These are phyloP conservation scores for Cryptococcus sp. DNA, from an alignment of 1,284 basidiomycete species.

Conservation along the genomic window DNA sequence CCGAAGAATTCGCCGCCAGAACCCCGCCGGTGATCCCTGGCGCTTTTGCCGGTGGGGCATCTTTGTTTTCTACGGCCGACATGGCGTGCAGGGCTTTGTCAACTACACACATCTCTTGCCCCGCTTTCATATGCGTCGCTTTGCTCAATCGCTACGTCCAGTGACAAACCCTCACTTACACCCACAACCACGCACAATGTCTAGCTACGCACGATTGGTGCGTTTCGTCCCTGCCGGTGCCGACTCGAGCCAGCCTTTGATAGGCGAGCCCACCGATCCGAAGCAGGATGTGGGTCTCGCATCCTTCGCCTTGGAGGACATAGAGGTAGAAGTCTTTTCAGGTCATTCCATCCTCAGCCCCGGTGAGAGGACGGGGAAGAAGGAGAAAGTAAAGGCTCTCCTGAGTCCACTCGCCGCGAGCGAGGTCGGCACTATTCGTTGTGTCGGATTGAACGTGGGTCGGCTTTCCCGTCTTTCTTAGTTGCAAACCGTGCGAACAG, in stretches of 20 bases:
- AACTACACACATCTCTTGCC: no score
- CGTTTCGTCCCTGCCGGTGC: constrained; percentile 25
- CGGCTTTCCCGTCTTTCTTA: not conserved
- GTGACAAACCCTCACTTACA: no score
- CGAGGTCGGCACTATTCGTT: constrained; percentile 50
- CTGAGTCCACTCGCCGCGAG: constrained; percentile 44
- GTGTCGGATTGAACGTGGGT: constrained; percentile 51
- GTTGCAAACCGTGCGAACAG: constrained; percentile 1
- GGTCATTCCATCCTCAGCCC: constrained; percentile 42
- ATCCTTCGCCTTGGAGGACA: constrained; percentile 25
- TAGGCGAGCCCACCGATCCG: constrained; percentile 41
- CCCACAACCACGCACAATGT: constrained; percentile 8
- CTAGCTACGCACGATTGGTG: constrained; percentile 19
- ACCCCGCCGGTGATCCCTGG: no score
- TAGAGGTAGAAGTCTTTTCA: constrained; percentile 46
- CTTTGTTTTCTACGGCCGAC: no score
- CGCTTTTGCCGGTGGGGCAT: no score
- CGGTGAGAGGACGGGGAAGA: constrained; percentile 45
- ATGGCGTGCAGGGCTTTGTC: no score
- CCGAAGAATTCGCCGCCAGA: no score
- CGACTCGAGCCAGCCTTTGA: constrained; percentile 15
- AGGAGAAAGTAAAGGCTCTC: constrained; percentile 35
- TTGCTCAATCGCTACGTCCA: no score
- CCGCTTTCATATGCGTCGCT: no score
- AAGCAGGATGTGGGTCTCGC: constrained; percentile 53